Evolutionary conservation across 176 grass and related monocot genomes (phyloP), one percentile per base, ranked within the genome.

Genomic region (Oryza glumipatula): DNA sequence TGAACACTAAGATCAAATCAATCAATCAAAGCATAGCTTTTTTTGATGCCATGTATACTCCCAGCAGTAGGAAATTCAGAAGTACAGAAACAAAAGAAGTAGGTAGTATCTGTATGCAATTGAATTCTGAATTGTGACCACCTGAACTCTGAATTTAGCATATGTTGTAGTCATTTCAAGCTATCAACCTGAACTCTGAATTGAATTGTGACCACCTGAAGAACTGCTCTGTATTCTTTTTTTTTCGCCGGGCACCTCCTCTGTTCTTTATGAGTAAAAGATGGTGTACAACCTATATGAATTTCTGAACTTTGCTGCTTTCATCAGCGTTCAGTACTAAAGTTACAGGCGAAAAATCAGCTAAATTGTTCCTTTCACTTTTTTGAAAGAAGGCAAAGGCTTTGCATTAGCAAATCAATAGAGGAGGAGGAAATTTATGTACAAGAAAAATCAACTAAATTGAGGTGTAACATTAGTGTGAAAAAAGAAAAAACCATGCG

Each of bases 151-250:
- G 6, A 39, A 7, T 39, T 39, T 39, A 39, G 38, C 6, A 39
- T 36, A 36, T 36, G 14, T 2, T 73, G 6, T 7, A 26, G 70
- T 26, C 11, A 8, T 48, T 73, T 63, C 58, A 63, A 23, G 58
- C 23, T 73, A n/a, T 33, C 36, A 66, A 24, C 24, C 60, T 44
- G 58, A 78, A 66, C 10, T 65, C 76, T 44, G 61, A 66, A 78
- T 11, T 51, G 45, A 68, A 36, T 46, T 68, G 78, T 45, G 36
- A 38, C 72, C 44, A 74, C 41, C 24, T 74, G 3, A 28, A 15
- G 44, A 26, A 12, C 69, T 26, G 21, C 0, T 23, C 3, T 63
- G 15, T 19, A 38, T 70, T 19, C 36, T 70, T 16, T 1, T 36
- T 35, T 36, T 36, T 36, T 36, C 35, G 0, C 35, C 35, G 4